A percentile compares a stretch with the other conserved stretches of the same genome.
Evolutionary conservation across 2,329 filamentous ascomycete genomes (phyloP).

Genomic region (Colletotrichum tamarilloi): DNA sequence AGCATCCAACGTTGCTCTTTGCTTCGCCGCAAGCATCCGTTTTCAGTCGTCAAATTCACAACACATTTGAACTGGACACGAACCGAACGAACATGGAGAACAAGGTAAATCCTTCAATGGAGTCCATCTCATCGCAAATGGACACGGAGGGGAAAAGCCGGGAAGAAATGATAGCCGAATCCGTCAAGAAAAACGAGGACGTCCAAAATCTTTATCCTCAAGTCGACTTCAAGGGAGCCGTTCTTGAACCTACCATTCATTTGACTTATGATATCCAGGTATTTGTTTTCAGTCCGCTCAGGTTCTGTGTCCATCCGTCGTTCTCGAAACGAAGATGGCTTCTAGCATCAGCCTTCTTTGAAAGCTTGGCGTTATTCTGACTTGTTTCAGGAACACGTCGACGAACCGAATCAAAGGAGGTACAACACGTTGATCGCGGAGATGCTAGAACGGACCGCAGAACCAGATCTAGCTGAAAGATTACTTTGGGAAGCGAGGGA

Average conservation of each 20-base stretch:
- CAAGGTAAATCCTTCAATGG: not conserved
- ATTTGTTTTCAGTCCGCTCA: too few species aligned
- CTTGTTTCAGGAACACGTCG: constrained; percentile 7
- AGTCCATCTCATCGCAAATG: not conserved
- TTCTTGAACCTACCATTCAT: constrained; percentile 22
- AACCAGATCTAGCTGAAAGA: constrained; percentile 21
- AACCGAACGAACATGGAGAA: not conserved
- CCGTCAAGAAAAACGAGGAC: constrained; percentile 17
- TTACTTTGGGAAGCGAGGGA: constrained; percentile 27
- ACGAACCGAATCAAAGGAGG: constrained; percentile 25
- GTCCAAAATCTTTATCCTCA: constrained; percentile 16
- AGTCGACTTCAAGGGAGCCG: constrained; percentile 19
- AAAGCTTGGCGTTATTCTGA: not conserved
- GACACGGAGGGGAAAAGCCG: constrained; percentile 15
- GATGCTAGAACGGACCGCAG: constrained; percentile 21
- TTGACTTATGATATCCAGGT: constrained; percentile 30
- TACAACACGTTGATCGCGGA: constrained; percentile 31
- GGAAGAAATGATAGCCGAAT: constrained; percentile 26
- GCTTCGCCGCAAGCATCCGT: not conserved
- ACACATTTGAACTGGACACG: too few species aligned
- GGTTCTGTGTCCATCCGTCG: too few species aligned
- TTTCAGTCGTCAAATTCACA: not conserved
- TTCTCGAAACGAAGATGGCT: not conserved
- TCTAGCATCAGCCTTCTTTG: not conserved
- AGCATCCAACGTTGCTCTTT: too few species aligned